Base-by-base conservation (phyloP, 768 basidiomycete genomes). In the Termitomyces eurrhizus region DNA sequence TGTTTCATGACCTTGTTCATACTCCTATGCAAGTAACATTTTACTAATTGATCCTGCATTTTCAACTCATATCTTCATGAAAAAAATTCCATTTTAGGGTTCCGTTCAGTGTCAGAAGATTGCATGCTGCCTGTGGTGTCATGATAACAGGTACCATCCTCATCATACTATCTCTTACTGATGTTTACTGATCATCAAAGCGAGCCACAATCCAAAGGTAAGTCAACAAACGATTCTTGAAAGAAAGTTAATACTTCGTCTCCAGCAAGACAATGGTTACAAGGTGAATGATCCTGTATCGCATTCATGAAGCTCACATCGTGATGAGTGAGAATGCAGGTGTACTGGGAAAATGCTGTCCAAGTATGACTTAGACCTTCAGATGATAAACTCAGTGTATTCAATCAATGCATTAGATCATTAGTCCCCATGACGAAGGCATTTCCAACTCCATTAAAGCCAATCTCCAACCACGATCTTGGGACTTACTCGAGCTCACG, bases 161-260 rank as follows among this genome's bases (percentile, higher is more conserved):
- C 48, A 51, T 66, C 36, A n/a, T 5, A 41, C 35, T 41, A n/a
- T n/a, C 41, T 37, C 6, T 16, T 48, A 50, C 60, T 53, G 48
- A 53, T 18, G 18, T 36, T 44, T 37, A 13, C 54, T 48, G 18
- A 55, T 55, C 48, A 54, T 49, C 39, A 26, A 42, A 88, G 92
- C 92, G 3, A 90, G 88, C 62, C 93, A 95, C 67, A 95, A 95
- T 69, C 93, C 93, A 0, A 93, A 92, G 83, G 90, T 87, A 66
- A 33, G 61, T 49, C 8, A 21, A 32, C 35, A 24, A 44, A 39
- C 39, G 24, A 59, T 36, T 13, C 32, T 6, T 45, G 11, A 37
- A 49, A 32, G 46, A 42, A 26, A 44, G 48, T 42, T 50, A 29
- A 44, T n/a, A 13, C 8, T 51, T 16, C 16, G 45, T 50, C 14